These are phyloP conservation scores for Amanita subjunquillea DNA, from an alignment of 768 basidiomycete genomes.

Conservation along the genomic window DNA sequence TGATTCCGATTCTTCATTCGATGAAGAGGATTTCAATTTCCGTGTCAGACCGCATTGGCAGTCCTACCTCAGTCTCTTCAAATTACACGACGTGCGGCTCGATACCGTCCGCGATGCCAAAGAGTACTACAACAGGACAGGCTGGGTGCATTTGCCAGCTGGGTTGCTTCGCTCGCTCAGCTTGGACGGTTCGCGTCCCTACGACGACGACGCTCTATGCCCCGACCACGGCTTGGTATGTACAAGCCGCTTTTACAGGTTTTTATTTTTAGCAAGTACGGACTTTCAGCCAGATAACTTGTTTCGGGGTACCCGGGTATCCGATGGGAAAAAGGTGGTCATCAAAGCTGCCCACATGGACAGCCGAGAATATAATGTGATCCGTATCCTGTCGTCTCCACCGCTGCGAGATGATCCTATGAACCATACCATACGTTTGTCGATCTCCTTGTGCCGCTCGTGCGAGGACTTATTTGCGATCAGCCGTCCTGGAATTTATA, in stretches of 20 bases:
- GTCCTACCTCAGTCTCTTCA: constrained; percentile 36
- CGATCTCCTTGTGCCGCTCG: constrained; percentile 5
- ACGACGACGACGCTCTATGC: constrained; percentile 54
- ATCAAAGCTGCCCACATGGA: constrained; percentile 57
- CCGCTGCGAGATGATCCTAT: constrained; percentile 45
- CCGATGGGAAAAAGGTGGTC: constrained; percentile 43
- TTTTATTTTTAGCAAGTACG: constrained; percentile 7
- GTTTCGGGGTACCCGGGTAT: constrained; percentile 51
- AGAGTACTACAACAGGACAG: constrained; percentile 34
- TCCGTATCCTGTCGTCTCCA: constrained; percentile 43
- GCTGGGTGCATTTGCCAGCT: constrained; percentile 7
- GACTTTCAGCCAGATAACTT: constrained; percentile 54
- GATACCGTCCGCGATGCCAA: constrained; percentile 64
- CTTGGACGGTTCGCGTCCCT: constrained; percentile 23
- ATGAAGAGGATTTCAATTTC: constrained; percentile 49
- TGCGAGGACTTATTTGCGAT: neutral
- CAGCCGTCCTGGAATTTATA: constrained; percentile 61
- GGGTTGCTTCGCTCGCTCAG: constrained; percentile 4
- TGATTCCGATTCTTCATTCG: constrained; percentile 37
- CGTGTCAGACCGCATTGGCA: constrained; percentile 58
- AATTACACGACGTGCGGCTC: constrained; percentile 45
- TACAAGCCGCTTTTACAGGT: constrained; percentile 7
- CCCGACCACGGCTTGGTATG: constrained; percentile 64
- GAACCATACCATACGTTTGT: constrained; percentile 74
- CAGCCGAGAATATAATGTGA: constrained; percentile 55